These are phyloP conservation scores for Coemansia biformis DNA, from an alignment of 192 early-diverging fungal species.

Conservation along the genomic window DNA sequence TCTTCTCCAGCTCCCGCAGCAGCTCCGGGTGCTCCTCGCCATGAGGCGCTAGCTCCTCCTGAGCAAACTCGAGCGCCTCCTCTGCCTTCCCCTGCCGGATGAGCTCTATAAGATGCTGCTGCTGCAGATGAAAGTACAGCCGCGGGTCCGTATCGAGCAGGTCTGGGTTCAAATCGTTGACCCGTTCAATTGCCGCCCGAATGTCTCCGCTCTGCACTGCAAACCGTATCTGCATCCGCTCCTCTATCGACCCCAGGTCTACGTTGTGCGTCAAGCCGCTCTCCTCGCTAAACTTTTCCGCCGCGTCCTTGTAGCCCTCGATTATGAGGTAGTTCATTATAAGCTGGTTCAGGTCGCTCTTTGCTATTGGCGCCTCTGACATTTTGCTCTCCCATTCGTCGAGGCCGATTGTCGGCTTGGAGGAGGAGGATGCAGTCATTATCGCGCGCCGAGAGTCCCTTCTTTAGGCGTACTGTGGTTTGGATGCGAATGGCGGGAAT, in stretches of 20 bases:
- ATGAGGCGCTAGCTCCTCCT: constrained; percentile 94
- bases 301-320: constrained; percentile 98
- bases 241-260: constrained; percentile 85
- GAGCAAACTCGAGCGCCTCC: constrained; percentile 92
- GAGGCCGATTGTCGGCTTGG: constrained; percentile 58
- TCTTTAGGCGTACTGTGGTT: too few relatives aligned
- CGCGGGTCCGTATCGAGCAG: constrained; percentile 91
- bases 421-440: constrained; percentile 37
- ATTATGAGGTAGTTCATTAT: constrained; percentile 99
- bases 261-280: constrained; percentile 72
- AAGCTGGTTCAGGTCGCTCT: constrained; percentile 92
- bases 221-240: constrained; percentile 90
- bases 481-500: too few relatives aligned
- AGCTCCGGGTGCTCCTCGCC: constrained; percentile 97
- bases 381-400: constrained; percentile 85
- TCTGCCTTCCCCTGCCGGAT: constrained; percentile 75
- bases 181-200: constrained; percentile 89
- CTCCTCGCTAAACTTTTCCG: constrained; percentile 90
- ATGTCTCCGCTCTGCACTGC: constrained; percentile 88
- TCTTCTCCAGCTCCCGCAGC: constrained; percentile 87
- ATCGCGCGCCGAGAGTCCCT: too few relatives aligned
- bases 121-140: constrained; percentile 93
- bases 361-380: constrained; percentile 76
- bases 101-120: constrained; percentile 93
- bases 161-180: constrained; percentile 98